Evolutionary conservation across 768 basidiomycete genomes (phyloP).

Genomic region (Tulasnella sp.): DNA sequence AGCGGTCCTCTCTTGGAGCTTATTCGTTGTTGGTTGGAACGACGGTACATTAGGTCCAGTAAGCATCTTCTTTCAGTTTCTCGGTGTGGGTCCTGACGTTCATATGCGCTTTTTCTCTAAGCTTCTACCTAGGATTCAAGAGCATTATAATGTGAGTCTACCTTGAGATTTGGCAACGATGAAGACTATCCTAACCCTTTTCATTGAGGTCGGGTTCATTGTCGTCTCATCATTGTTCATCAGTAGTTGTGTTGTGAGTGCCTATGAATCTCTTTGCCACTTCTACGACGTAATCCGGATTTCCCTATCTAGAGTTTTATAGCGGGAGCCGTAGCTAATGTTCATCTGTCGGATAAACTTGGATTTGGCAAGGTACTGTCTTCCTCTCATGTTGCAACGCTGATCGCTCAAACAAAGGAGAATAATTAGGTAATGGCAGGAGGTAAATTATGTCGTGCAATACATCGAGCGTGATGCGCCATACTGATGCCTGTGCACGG

Average conservation of each 20-base stretch:
- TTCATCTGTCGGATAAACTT: constrained; percentile 12
- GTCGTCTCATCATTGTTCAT: constrained; percentile 14
- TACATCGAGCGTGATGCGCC: neutral
- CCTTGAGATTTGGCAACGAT: neutral
- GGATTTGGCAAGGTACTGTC: constrained; percentile 16
- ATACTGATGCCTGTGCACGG: neutral
- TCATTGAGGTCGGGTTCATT: constrained; percentile 4
- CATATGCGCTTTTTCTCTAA: constrained; percentile 1
- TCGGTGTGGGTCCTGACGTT: neutral
- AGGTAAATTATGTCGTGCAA: neutral
- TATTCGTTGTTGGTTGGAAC: neutral
- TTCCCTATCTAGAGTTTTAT: constrained; percentile 16
- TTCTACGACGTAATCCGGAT: neutral
- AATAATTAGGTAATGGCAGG: neutral
- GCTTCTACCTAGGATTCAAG: constrained; percentile 15
- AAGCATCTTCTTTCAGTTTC: neutral
- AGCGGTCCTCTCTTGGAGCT: constrained; percentile 2
- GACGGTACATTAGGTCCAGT: neutral
- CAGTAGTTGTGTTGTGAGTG: neutral
- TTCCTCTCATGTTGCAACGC: neutral
- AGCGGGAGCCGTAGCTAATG: constrained; percentile 1
- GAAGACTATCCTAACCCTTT: neutral
- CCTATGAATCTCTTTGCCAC: neutral
- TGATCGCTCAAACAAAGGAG: neutral
- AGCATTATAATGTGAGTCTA: constrained; percentile 12